A percentile compares a stretch with the other conserved stretches of the same genome.
Conservation (phyloP, 176 grass and related monocot species). For the Cenchrus purpureus region DNA sequence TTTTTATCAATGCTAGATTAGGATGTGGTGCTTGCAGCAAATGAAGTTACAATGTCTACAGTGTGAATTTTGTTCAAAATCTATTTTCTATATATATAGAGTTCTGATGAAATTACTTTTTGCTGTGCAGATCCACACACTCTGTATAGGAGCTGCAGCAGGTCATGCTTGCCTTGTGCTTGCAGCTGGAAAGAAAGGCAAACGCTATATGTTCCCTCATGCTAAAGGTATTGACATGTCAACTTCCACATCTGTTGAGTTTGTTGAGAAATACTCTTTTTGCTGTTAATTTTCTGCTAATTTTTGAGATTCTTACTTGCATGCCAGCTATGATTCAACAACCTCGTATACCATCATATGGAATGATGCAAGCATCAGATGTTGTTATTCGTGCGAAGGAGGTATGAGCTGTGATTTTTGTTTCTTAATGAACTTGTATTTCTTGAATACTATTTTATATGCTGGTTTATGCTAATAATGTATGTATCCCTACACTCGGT, state of each 20-base stretch:
- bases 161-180: slow-evolving; percentile 92
- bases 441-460: not conserved
- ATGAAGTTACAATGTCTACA: not conserved
- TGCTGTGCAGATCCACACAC: slow-evolving; percentile 78
- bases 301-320: slow-evolving; percentile 37
- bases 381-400: slow-evolving; percentile 89
- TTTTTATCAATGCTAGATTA: slow-evolving; percentile 25
- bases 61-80: slow-evolving; percentile 19
- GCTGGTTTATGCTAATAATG: slow-evolving; percentile 28
- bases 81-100: slow-evolving; percentile 10
- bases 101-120: slow-evolving; percentile 30
- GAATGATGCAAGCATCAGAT: slow-evolving; percentile 87
- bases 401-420: slow-evolving; percentile 48
- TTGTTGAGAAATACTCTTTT: slow-evolving; percentile 22
- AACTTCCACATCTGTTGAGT: not conserved
- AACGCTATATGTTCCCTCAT: slow-evolving; percentile 96
- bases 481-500: not conserved
- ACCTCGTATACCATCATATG: slow-evolving; percentile 82
- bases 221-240: slow-evolving; percentile 60
- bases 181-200: slow-evolving; percentile 96
- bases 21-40: slow-evolving; percentile 15
- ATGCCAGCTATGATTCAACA: slow-evolving; percentile 89
- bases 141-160: slow-evolving; percentile 74
- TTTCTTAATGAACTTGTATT: slow-evolving; percentile 13
- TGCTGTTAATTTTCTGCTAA: slow-evolving; percentile 35